Evolutionary conservation across 2,329 filamentous ascomycete genomes (phyloP).

Genomic region (Pestalotiopsis sp.): DNA sequence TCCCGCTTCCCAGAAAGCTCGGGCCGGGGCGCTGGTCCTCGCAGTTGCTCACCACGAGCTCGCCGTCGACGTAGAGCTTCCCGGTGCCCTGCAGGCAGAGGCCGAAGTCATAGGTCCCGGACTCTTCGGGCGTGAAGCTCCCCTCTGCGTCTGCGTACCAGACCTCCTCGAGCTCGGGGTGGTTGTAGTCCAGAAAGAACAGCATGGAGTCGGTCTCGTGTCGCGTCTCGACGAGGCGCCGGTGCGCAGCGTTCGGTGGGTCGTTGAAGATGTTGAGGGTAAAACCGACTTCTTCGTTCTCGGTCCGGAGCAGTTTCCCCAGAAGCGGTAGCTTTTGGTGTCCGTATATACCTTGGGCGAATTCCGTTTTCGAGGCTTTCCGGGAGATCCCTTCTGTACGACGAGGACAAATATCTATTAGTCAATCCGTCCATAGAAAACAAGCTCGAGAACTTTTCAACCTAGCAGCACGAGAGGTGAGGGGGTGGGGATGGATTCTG

Average conservation of each 20-base stretch:
- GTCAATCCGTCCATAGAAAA: no score
- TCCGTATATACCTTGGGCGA: constrained; percentile 64
- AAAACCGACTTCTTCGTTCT: constrained; percentile 49
- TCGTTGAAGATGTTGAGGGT: constrained; percentile 7
- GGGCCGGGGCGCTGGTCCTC: constrained; percentile 65
- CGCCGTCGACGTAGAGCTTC: constrained; percentile 63
- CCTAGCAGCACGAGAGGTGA: no score
- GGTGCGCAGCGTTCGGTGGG: neutral
- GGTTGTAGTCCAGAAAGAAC: constrained; percentile 26
- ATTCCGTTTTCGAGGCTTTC: constrained; percentile 62
- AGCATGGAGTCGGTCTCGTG: neutral
- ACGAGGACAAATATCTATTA: no score
- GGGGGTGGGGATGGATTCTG: no score
- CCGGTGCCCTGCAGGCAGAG: constrained; percentile 67
- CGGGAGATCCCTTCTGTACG: constrained; percentile 61
- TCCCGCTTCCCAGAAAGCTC: constrained; percentile 68
- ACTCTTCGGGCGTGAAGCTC: constrained; percentile 60
- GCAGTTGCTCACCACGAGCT: constrained; percentile 67
- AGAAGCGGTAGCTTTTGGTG: constrained; percentile 66
- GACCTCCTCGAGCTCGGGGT: constrained; percentile 53
- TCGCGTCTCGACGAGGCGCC: neutral
- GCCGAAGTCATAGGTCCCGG: constrained; percentile 65
- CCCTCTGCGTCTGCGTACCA: constrained; percentile 67
- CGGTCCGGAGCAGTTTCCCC: constrained; percentile 59
- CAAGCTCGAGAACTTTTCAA: no score